phyloP scores from a whole-genome alignment of 78 protist species.

The Cavenderia fasciculata region DNA sequence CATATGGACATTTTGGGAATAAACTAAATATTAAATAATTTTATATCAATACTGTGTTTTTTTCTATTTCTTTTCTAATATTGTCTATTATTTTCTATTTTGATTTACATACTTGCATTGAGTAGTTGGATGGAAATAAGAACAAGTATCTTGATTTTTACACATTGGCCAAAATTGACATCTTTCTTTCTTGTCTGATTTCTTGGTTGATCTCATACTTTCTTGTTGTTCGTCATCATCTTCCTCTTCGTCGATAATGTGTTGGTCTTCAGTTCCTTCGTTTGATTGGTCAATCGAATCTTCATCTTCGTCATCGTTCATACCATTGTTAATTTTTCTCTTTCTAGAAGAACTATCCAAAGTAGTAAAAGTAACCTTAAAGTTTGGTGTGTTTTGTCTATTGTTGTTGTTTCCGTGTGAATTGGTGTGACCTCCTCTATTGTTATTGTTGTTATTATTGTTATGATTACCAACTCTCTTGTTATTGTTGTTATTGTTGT shows the following conservation, averaged over 20 bases:
- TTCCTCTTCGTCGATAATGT: neutral
- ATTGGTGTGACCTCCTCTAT: neutral
- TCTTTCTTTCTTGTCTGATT: constrained; percentile 52
- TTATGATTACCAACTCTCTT: neutral
- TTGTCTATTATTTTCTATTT: neutral
- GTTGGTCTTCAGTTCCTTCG: neutral
- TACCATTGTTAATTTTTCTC: constrained; percentile 3
- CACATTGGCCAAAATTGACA: constrained; percentile 71
- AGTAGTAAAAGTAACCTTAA: constrained; percentile 7
- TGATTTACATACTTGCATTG: constrained; percentile 59
- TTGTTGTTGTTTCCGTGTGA: neutral
- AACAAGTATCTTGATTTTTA: constrained; percentile 50
- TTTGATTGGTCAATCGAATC: neutral
- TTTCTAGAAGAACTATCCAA: neutral
- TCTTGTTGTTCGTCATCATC: neutral
- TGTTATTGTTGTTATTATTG: neutral
- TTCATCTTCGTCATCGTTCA: neutral
- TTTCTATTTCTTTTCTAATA: neutral
- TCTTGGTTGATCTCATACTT: neutral
- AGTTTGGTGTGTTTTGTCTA: neutral
- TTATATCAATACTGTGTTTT: neutral
- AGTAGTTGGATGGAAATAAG: constrained; percentile 52
- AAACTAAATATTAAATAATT: neutral
- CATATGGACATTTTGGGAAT: constrained; percentile 79
- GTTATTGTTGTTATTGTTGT: neutral